Percentiles rank a stretch among this genome's conserved stretches.
phyloP scores from a whole-genome alignment of 2,329 filamentous ascomycete species.

The Colletotrichum scovillei region DNA sequence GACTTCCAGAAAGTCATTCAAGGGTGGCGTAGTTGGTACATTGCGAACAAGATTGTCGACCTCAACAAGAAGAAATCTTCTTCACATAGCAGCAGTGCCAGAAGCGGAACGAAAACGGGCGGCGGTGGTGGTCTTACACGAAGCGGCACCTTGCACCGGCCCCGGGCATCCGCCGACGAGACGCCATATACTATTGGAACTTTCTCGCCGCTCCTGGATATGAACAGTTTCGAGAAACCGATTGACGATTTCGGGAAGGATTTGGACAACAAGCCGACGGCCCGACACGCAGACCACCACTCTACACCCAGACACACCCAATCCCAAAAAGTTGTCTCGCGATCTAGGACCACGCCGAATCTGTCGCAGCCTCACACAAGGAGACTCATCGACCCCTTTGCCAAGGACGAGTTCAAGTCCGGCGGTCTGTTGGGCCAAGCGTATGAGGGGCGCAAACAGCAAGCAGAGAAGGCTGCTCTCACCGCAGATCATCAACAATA shows the following conservation, averaged over 20 bases:
- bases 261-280: constrained; percentile 37
- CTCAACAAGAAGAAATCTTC: constrained; percentile 53
- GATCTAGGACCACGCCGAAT: constrained; percentile 24
- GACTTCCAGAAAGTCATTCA: constrained; percentile 79
- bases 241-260: constrained; percentile 62
- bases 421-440: constrained; percentile 62
- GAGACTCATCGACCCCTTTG: constrained; percentile 33
- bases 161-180: constrained; percentile 57
- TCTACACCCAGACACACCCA: constrained; percentile 1
- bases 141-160: constrained; percentile 46
- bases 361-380: constrained; percentile 11
- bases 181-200: constrained; percentile 73
- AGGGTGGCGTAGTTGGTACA: constrained; percentile 90
- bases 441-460: constrained; percentile 60
- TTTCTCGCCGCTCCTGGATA: constrained; percentile 75
- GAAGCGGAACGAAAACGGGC: constrained; percentile 43
- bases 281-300: constrained; percentile 10
- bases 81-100: constrained; percentile 43
- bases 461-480: constrained; percentile 41
- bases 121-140: constrained; percentile 41
- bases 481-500: constrained; percentile 34
- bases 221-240: constrained; percentile 67
- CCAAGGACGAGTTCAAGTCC: constrained; percentile 58
- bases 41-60: constrained; percentile 75
- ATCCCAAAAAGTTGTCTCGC: constrained; percentile 20